Evolutionary conservation across 768 basidiomycete species (phyloP), one percentile per base, ranked within the genome.

Genomic region (Arthromyces matolae): DNA sequence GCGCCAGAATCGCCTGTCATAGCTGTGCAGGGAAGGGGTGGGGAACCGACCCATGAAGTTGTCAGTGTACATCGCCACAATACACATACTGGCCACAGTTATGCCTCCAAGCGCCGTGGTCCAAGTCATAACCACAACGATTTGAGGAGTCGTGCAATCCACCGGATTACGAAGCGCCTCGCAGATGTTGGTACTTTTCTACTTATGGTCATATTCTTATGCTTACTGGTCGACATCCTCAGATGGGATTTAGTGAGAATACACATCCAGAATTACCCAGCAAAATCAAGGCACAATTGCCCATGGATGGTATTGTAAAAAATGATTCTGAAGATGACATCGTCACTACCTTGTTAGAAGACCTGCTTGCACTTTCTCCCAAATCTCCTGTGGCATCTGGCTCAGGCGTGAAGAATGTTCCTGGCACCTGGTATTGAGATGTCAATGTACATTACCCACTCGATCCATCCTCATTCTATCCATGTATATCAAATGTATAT

Each of bases 191-290:
- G 81, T 75, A 8, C 25, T 23, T 36, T 16, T 27, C 2, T 8
- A 14, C 33, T 37, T 23, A n/a, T n/a, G n/a, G 2, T 24, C 31
- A 16, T 28, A 27, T 45, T 28, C 13, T 37, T 5, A n/a, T n/a
- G n/a, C 32, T 14, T 28, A 3, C 24, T 57, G 59, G 37, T 16
- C 57, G 45, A 37, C 12, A 7, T 36, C 54, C 4, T 41, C 41
- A 88, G 86, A 87, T 88, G 86, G 86, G 86, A n/a, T 86, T 88
- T 54, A 81, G 79, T 9, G 72, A 80, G 46, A 67, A 67, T 38
- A 70, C 73, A 14, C 73, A 83, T 61, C 80, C 84, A 29, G 70
- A 68, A 20, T 63, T 86, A 50, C 65, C 67, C 4, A 63, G 61
- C 1, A 80, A 73, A 59, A 74, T 87, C 53, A 72, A 69, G 59